phyloP scores from a whole-genome alignment of 164 flowering plant species.

The Magnolia changhungtana region DNA sequence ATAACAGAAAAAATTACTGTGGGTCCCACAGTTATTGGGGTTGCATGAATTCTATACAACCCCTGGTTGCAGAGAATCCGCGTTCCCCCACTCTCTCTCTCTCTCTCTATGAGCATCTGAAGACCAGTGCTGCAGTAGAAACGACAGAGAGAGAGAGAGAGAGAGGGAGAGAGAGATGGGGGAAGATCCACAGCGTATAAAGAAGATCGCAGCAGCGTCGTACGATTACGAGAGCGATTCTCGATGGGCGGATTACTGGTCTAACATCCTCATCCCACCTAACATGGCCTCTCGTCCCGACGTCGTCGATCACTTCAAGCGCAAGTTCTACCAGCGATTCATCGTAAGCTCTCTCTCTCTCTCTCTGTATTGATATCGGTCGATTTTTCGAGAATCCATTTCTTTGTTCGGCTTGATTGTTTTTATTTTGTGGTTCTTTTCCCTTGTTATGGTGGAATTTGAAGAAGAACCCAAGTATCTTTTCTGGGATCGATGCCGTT shows the following conservation, averaged over 20 bases:
- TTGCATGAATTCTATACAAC: too few species aligned
- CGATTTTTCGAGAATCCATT: neutral
- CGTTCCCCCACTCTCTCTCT: too few species aligned
- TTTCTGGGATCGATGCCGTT: neutral
- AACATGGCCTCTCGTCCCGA: conserved; percentile 82
- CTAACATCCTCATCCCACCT: conserved; percentile 93
- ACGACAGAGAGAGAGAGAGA: too few species aligned
- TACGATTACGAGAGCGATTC: conserved; percentile 92
- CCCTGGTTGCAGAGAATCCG: too few species aligned
- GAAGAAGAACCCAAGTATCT: neutral
- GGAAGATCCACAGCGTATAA: conserved; percentile 73
- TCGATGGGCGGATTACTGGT: conserved; percentile 95
- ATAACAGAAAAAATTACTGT: too few species aligned
- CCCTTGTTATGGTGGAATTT: neutral
- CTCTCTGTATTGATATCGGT: neutral
- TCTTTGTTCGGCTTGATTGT: neutral
- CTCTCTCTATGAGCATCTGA: too few species aligned
- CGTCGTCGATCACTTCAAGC: conserved; percentile 84
- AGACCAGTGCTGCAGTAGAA: too few species aligned
- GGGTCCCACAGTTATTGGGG: too few species aligned
- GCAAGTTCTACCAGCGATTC: conserved; percentile 93
- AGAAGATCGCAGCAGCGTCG: conserved; percentile 79
- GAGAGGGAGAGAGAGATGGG: conserved; percentile 27
- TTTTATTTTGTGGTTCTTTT: neutral
- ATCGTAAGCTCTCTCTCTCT: conserved; percentile 39